Evolutionary conservation across 164 flowering plant genomes (phyloP), one percentile per base, ranked within the genome.

Genomic region (Sedum album): DNA sequence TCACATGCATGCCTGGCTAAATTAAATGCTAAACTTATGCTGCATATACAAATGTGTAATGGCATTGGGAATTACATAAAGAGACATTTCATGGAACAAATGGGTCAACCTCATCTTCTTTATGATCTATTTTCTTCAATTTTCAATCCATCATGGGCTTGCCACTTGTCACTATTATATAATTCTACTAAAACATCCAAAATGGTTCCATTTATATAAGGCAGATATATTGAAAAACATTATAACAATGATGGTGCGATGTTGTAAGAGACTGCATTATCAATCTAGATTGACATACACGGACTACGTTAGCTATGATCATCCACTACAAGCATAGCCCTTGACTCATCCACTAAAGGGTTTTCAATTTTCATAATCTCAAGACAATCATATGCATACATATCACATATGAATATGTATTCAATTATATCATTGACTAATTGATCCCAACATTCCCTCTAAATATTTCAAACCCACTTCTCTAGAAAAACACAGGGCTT

Each of bases 281-380:
- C 80, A 64, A 64, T 64, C 66, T 64, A 64, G 4, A 38, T 35
- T 78, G 31, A 55, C 61, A 51, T 48, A 23, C 57, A 55, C 26
- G 60, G 60, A 53, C 60, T 31, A 30, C 11, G 60, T 31, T 25
- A 55, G 15, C 60, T 55, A 55, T 6, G 60, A 55, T 55, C 60
- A 28, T 57, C 62, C 33, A 57, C 62, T 57, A 26, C 31, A 25
- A 7, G 1, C 77, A 71, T 73, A 79, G 77, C 78, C 75, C 81
- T 85, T 88, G 88, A 86, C 93, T 84, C 76, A 25, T 79, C 84
- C 88, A 83, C 86, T 83, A 66, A 55, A 64, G 69, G 33, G 33
- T 57, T 57, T 30, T 57, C 62, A 28, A 11, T 26, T 26, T 57
- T 13, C 18, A 26, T 57, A 30, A 57, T 57, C 62, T 57, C 62